Base-by-base conservation (phyloP, 148 eudicot species). In the Fagopyrum tataricum region DNA sequence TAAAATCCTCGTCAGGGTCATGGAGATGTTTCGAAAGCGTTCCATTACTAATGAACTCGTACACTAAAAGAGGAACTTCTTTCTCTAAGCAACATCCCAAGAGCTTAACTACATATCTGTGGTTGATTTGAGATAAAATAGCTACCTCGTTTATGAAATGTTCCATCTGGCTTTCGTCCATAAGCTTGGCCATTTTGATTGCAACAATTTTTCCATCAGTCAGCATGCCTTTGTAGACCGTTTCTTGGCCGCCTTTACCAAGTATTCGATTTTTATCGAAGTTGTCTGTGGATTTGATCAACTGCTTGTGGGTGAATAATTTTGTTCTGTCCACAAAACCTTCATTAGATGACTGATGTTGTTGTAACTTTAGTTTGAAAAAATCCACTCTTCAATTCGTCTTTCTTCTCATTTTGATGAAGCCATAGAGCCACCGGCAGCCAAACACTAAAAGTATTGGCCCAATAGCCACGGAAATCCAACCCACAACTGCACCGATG, bases 21-120 rank as follows among this genome's bases (percentile, higher is more conserved):
- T 31, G 37, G 37, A 31, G 1, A 40, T 47, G 43, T 0, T 76
- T n/a, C 48, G 40, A 52, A 11, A 81, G 75, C 20, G 31, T 81
- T 10, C 67, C 44, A 14, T 64, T 56, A 10, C 17, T 58, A 12
- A 75, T 64, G 8, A 52, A 72, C 64, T 82, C 75, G 21, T 76
- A 73, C 1, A 81, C 72, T 2, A 68, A 31, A 14, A 81, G 71
- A n/a, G 81, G 77, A 8, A 81, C 21, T 2, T 61, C 11, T 5
- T 78, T 66, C 76, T 81, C 84, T 6, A 81, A 49, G 55, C 81
- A 81, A 26, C 81, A 81, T 7, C 81, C 84, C 53, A 70, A 72
- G 51, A 81, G 64, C n/a, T 13, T 31, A 31, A 31, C 37, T 3
- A 31, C 37, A 3, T 31, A 1, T 31, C 37, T 31, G 2, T 31